Evolutionary conservation across 495 filamentous ascomycete genomes (phyloP), one percentile per base, ranked within the genome.

Genomic region (Lasiosphaeria miniovina): DNA sequence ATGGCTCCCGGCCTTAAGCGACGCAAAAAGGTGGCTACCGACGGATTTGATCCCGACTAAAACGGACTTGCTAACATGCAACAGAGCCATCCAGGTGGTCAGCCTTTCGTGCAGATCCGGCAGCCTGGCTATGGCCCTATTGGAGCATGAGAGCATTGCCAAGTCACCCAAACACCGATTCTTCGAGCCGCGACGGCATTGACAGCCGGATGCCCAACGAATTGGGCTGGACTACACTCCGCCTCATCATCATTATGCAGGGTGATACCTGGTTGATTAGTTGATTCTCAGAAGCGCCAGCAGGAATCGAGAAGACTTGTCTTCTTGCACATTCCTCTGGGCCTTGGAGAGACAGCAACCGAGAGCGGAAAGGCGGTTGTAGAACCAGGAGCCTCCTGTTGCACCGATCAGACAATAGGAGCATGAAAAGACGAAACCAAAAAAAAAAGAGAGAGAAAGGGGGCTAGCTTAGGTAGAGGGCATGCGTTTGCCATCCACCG

Each of bases 1-100:
- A 75, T 77, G 63, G 68, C 61, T 36, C 63, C 69, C 43, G 72
- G 71, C 58, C 65, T 76, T 58, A 83, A 84, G 72, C 74, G 80
- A 56, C 76, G 78, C 67, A 84, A 83, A 72, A 82, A 84, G 80
- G 82, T 82, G 74, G 73, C 67, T 66, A 67, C 65, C 62, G 56
- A 63, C 52, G 58, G 61, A 60, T 64, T 59, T 59, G 62, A 62
- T 49, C 58, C 54, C 57, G 61, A 62, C 51, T 68, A 65, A 65
- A 67, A 61, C 58, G 58, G 52, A 34, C 55, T 51, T 49, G 53
- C 69, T 71, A 58, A 71, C 65, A 32, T 52, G 4, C 1, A n/a
- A 55, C 52, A 74, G 66, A 48, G 65, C 36, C 70, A 71, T 60
- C 53, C 65, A 54, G 63, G 52, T 35, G 49, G 49, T 54, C 40